Percentiles rank a stretch among this genome's conserved stretches.
Evolutionary conservation across 1,284 basidiomycete species (phyloP).

Genomic region (Rhodotorula mucilaginosa): DNA sequence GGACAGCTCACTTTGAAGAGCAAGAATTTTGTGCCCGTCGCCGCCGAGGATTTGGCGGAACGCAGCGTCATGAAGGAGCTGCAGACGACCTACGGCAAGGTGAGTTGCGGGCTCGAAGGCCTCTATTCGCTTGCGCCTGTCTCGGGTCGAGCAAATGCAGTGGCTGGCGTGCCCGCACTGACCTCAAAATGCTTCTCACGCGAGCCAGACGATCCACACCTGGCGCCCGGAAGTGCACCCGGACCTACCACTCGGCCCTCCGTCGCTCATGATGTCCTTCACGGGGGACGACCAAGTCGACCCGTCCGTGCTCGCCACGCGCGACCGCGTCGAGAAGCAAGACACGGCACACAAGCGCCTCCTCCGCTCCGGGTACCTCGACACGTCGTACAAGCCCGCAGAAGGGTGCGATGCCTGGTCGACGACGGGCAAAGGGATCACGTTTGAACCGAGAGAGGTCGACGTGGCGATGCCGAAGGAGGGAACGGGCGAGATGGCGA

Average conservation of each 20-base stretch:
- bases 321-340: neutral
- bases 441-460: slow-evolving; percentile 14
- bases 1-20: slow-evolving; percentile 55
- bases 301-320: neutral
- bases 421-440: slow-evolving; percentile 17
- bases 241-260: slow-evolving; percentile 56
- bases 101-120: slow-evolving; percentile 20
- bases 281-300: slow-evolving; percentile 23
- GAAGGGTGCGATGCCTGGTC: slow-evolving; percentile 8
- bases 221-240: slow-evolving; percentile 52
- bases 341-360: slow-evolving; percentile 24
- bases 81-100: slow-evolving; percentile 58
- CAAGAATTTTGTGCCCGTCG: slow-evolving; percentile 51
- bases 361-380: slow-evolving; percentile 19
- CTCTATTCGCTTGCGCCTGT: neutral
- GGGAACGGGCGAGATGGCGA: neutral
- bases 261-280: slow-evolving; percentile 47
- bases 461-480: slow-evolving; percentile 9
- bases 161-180: too few relatives aligned
- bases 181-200: neutral
- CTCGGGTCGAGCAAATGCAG: too few relatives aligned
- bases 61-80: slow-evolving; percentile 56
- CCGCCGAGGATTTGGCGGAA: slow-evolving; percentile 52
- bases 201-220: slow-evolving; percentile 22
- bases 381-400: slow-evolving; percentile 11